These are phyloP conservation scores for Dendrocalamus latiflorus DNA, from an alignment of 202 grass and related monocot species.

Conservation along the genomic window DNA sequence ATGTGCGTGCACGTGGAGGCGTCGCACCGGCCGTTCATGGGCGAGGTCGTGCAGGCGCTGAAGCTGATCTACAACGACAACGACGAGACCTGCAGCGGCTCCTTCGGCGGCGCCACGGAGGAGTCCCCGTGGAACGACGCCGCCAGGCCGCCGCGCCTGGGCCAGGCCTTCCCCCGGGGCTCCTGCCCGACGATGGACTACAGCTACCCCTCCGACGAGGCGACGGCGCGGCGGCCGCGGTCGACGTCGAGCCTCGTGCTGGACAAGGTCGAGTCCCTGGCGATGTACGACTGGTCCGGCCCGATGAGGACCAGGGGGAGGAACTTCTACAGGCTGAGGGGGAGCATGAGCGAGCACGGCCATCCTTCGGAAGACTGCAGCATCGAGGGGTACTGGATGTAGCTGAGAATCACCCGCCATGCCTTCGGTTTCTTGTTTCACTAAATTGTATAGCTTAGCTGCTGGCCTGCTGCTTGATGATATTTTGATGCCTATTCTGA, in stretches of 20 bases:
- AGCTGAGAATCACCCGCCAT: not conserved
- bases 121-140: conserved; percentile 43
- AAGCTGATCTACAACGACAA: conserved; percentile 57
- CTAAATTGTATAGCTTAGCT: conserved; percentile 31
- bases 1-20: conserved; percentile 75
- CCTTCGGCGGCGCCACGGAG: conserved; percentile 38
- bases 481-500: conserved; percentile 26
- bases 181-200: conserved; percentile 31
- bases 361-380: conserved; percentile 35
- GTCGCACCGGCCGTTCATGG: conserved; percentile 77
- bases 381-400: conserved; percentile 41
- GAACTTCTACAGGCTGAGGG: conserved; percentile 60
- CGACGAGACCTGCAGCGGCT: conserved; percentile 58
- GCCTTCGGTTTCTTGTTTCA: not conserved
- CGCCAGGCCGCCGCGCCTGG: not conserved
- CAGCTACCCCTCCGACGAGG: conserved; percentile 29
- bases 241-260: conserved; percentile 52
- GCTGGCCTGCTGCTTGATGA: not conserved
- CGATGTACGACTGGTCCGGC: conserved; percentile 62
- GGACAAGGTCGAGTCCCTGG: conserved; percentile 51
- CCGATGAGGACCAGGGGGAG: conserved; percentile 52
- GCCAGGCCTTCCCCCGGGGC: not conserved
- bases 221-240: conserved; percentile 42
- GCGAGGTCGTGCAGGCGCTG: conserved; percentile 79
- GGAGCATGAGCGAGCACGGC: conserved; percentile 77